phyloP scores from a whole-genome alignment of 441 rosid species.

The Capsella rubella region DNA sequence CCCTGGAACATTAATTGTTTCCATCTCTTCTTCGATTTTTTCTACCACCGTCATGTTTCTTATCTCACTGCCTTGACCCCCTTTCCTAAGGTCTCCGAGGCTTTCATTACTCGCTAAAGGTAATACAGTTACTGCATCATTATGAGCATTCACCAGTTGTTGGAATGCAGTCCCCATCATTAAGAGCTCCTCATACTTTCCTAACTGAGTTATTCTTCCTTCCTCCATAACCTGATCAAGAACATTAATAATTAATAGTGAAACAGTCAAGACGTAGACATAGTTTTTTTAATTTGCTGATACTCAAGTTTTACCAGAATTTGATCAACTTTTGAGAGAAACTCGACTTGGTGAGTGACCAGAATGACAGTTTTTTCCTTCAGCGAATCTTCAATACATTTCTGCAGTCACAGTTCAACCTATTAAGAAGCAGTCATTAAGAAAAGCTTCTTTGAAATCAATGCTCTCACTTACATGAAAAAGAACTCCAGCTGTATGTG shows the following conservation, averaged over 20 bases:
- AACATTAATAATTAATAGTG: conserved; percentile 15
- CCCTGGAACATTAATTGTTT: conserved; percentile 47
- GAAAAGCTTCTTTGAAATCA: conserved; percentile 1
- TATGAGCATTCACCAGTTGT: conserved; percentile 85
- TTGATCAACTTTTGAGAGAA: conserved; percentile 75
- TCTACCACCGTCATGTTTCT: conserved; percentile 23
- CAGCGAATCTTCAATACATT: conserved; percentile 72
- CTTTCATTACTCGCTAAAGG: conserved; percentile 45
- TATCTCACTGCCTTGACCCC: conserved; percentile 26
- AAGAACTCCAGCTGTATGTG: conserved; percentile 70
- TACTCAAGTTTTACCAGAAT: conserved; percentile 63
- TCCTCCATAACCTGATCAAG: conserved; percentile 74
- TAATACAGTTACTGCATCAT: conserved; percentile 60
- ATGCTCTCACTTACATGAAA: conserved; percentile 62
- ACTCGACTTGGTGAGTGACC: conserved; percentile 95
- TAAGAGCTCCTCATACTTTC: conserved; percentile 73
- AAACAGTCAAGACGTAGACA: neutral
- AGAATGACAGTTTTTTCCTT: conserved; percentile 75
- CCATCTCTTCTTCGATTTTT: conserved; percentile 51
- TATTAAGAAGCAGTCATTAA: conserved; percentile 4
- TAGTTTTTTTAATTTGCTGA: neutral
- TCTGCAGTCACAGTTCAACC: conserved; percentile 54
- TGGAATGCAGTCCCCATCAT: conserved; percentile 76
- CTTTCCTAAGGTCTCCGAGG: conserved; percentile 37
- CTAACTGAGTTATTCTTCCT: conserved; percentile 70